phyloP scores from a whole-genome alignment of 2,329 filamentous ascomycete genomes.

The Paramyrothecium roridum region DNA sequence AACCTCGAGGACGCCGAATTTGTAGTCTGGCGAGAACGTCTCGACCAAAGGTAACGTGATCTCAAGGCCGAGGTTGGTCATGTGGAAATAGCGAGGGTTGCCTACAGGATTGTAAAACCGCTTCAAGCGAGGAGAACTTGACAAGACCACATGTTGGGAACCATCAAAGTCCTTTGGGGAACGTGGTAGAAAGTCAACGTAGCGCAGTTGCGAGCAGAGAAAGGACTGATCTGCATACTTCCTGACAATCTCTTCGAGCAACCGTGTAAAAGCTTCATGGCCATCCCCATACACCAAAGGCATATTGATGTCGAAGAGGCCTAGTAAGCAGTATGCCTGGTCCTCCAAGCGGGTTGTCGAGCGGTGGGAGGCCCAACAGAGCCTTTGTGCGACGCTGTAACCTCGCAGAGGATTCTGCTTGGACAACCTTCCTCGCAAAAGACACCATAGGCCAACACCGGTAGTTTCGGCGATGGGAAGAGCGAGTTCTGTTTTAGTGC shows the following conservation, averaged over 20 bases:
- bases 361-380: slow-evolving; percentile 23
- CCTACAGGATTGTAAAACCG: not conserved
- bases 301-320: slow-evolving; percentile 15
- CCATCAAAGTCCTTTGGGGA: not conserved
- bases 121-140: not conserved
- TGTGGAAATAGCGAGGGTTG: not conserved
- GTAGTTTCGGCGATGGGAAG: slow-evolving; percentile 4
- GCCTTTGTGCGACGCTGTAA: slow-evolving; percentile 13
- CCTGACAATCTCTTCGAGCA: not conserved
- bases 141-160: not conserved
- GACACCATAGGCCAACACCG: slow-evolving; percentile 4
- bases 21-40: not conserved
- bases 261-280: not conserved
- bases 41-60: slow-evolving; percentile 1
- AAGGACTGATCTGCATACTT: slow-evolving; percentile 1
- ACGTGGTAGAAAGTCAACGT: not conserved
- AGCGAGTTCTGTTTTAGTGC: slow-evolving; percentile 1
- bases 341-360: slow-evolving; percentile 19
- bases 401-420: slow-evolving; percentile 5
- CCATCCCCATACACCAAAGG: slow-evolving; percentile 1
- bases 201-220: not conserved
- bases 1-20: slow-evolving; percentile 1
- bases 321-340: slow-evolving; percentile 22
- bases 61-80: slow-evolving; percentile 2
- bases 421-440: not conserved